Evolutionary conservation across 768 basidiomycete species (phyloP), one percentile per base, ranked within the genome.

Genomic region (Suillus discolor): DNA sequence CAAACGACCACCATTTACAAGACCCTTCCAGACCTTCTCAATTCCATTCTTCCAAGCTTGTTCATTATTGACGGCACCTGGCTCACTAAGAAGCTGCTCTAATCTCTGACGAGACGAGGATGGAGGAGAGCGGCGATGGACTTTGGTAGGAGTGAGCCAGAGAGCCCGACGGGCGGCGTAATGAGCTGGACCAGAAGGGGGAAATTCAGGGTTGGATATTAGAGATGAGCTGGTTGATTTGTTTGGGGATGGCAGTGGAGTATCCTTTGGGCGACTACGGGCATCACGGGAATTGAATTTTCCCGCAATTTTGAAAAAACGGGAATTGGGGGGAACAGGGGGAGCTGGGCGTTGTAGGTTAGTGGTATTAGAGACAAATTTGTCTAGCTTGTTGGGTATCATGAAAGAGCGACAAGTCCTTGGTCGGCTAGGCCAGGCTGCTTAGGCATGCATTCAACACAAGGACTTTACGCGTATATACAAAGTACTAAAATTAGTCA

Each of bases 101-200:
- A 90, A 80, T 72, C 81, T 83, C 54, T 79, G 75, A 39, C 81
- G 82, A 18, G 84, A 81, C 2, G 73, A 61, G 28, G 81, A 82
- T 20, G 73, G 68, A 0, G 75, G 62, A 5, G 71, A 62, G 11
- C 66, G 67, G 18, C 66, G 68, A 39, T 72, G 70, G 23, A 70
- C 64, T 61, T 64, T 53, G 44, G 59, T 45, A 68, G 75, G 65
- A 2, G 73, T 78, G 25, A 88, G 79, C 92, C 92, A 94, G 39
- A 88, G 77, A 6, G 80, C 79, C 59, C 90, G 82, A 45, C 92
- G 85, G 0, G 86, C 89, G 20, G 78, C 77, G 74, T 89, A 94
- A 71, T 87, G 80, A 5, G 80, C 84, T 23, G 87, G 88, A 0
- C 92, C 92, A 6, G 89, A 86, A 54, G 82, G 81, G 20, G 89